Base-by-base conservation (phyloP, 768 basidiomycete genomes). In the Lactarius hatsudake region DNA sequence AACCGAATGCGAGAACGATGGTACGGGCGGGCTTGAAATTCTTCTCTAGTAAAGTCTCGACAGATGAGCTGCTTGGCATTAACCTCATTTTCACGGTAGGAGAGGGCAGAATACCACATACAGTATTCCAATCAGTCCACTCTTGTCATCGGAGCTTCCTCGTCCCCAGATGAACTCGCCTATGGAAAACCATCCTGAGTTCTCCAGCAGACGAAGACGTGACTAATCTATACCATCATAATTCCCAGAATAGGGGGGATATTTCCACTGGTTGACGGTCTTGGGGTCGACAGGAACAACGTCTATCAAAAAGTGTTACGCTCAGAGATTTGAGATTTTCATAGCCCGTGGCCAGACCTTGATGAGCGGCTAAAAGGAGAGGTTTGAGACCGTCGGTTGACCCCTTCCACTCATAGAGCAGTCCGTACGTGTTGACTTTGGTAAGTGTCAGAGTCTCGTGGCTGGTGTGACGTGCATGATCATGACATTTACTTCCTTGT, bases 201-300 rank as follows among this genome's bases (percentile, higher is more conserved):
- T 5, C 13, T 18, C 30, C n/a, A 23, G 32, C 28, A 34, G n/a
- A 0, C 10, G n/a, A 32, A 20, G 20, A 10, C 26, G 17, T 28
- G 12, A 28, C 13, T 26, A 18, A 30, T 12, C 18, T 59, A 55
- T 32, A 82, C 86, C 86, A 68, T 87, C 86, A 69, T 80, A 87
- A 63, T 81, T 73, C 0, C 89, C 89, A 32, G 85, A 87, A 72
- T 84, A 90, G 3, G 88, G 86, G 3, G 87, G 86, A 64, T 86
- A 71, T 5, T 74, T 80, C 89, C 89, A 90, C 65, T 82, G 75
- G 66, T 81, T 79, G 23, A 83, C 75, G 0, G 87, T 87, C 5
- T 78, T 76, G 2, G 82, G 80, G 28, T 85, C 80, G 9, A 89
- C 88, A 5, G 88, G 89, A 6, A 90, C 89, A 6, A 89, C 88